Conservation (phyloP, 129 eudicot species). For the Chrysanthemum makinoi region DNA sequence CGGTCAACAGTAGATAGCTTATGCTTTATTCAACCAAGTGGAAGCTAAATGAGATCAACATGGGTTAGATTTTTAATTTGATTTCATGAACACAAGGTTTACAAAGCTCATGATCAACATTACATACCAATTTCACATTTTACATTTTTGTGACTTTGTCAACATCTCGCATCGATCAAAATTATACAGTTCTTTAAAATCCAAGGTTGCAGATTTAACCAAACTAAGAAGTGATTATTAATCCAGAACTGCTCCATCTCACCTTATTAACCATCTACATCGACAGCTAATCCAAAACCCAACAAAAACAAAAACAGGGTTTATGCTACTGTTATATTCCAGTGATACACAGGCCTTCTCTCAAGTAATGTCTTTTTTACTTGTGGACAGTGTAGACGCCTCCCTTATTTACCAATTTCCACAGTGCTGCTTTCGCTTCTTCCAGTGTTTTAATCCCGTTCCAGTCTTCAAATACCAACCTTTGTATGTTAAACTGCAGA, state of each 20-base stretch:
- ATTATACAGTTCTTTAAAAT: not conserved
- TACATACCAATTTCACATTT: not conserved
- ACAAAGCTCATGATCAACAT: not conserved
- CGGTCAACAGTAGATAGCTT: not conserved
- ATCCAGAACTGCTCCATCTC: slow-evolving; percentile 1
- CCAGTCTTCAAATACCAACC: slow-evolving; percentile 90
- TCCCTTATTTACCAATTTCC: slow-evolving; percentile 53
- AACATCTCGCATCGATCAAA: not conserved
- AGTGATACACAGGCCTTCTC: slow-evolving; percentile 6
- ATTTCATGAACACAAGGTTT: not conserved
- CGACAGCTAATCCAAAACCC: not conserved
- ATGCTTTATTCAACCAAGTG: not conserved
- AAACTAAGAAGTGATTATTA: not conserved
- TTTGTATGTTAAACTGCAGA: slow-evolving; percentile 87
- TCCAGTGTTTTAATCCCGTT: slow-evolving; percentile 71
- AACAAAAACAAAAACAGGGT: slow-evolving; percentile 12
- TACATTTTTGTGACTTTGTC: not conserved
- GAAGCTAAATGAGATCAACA: not conserved
- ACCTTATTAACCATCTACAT: slow-evolving; percentile 12
- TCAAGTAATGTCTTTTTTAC: slow-evolving; percentile 17
- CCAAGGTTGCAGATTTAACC: not conserved
- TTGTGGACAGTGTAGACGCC: slow-evolving; percentile 51
- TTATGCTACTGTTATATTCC: slow-evolving; percentile 6
- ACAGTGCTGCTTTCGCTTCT: too few relatives aligned
- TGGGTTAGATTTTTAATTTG: not conserved